Base-by-base conservation (phyloP, 2,329 filamentous ascomycete genomes). In the Trichoderma guizhouense region DNA sequence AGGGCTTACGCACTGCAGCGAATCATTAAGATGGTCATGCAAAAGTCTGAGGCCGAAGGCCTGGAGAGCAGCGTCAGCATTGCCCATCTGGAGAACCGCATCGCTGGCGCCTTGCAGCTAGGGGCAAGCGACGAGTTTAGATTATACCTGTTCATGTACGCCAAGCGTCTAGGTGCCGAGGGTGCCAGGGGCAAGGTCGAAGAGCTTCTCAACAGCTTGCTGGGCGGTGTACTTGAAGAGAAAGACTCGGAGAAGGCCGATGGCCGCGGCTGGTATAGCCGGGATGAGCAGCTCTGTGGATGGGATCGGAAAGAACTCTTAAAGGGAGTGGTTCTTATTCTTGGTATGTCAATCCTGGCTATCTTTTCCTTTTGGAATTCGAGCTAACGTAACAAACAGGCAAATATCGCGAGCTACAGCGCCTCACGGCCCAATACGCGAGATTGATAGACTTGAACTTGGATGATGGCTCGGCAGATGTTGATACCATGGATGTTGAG, bases 71-170 rank as follows among this genome's bases (percentile, higher is more conserved):
- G 90, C 57, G 93, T 98, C 63, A 97, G 93, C 69, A 94, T 99
- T 74, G 95, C 95, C 7, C 96, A 99, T 83, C 85, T 99, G 14
- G 96, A 99, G 81, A 98, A 98, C 78, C 90, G 97, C 51, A 91
- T 99, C 60, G 95, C 96, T 3, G 97, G 94, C 5, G 93, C 96
- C 0, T 83, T 97, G 79, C 92, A 93, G 72, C 84, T 99, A 1
- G 93, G 92, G 4, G 92, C 96, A 0, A 92, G 90, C 76, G 95
- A 98, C 72, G 96, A 99, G 80, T 99, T 98, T 83, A 90, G 94
- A 71, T 86, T 97, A 1, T 98, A 98, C 78, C 84, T 99, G n/a
- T 92, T 94, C 78, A 98, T 98, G 94, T 99, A 99, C 78, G 95
- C 95, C 4, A 98, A 98, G 83, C 91, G 96, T 0, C 88, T 99